Base-by-base conservation (phyloP, 2,329 filamentous ascomycete species). In the Phyllosticta paracitricarpa region DNA sequence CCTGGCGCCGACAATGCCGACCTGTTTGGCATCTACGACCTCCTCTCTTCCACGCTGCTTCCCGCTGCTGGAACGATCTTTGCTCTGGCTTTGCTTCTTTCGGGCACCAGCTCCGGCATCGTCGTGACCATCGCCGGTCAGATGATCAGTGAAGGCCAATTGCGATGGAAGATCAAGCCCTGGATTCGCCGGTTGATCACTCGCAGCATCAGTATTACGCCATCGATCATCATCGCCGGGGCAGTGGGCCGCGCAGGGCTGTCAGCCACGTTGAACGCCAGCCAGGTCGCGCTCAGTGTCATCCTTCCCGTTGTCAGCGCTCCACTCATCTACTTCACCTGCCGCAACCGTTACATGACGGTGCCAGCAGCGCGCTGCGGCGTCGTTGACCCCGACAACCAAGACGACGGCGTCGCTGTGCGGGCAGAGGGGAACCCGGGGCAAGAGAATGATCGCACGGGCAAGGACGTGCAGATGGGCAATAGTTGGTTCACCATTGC, bases 121-220 rank as follows among this genome's bases (percentile, higher is more conserved):
- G 87, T 95, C 2, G 95, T 91, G 76, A 96, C 91, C 1, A 94
- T 96, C 66, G 84, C 91, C 0, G 91, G 91, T 0, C 91, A 96
- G 72, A 94, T 96, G 86, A 87, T 96, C 24, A 87, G 85, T 64
- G 91, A 95, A 72, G 91, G 91, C 6, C 89, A 91, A 63, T 73
- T 96, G 54, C 84, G 84, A 55, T 91, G 89, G 88, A 84, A 76
- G 4, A 74, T 92, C 33, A 80, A 80, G 63, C 91, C 91, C 0
- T 96, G 91, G 91, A 68, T 92, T 9, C 86, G 91, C 2, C 82
- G 91, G 10, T 80, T 95, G 3, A 74, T 93, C 57, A 95, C 91
- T 0, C 83, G 91, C 26, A 84, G 82, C 57, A 89, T 96, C 71
- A 90, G 87, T 68, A 91, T 96, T 71, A 86, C 86, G 1, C 91